Base-by-base conservation (phyloP, 805 yeast genomes). In the Metschnikowia rubicola region DNA sequence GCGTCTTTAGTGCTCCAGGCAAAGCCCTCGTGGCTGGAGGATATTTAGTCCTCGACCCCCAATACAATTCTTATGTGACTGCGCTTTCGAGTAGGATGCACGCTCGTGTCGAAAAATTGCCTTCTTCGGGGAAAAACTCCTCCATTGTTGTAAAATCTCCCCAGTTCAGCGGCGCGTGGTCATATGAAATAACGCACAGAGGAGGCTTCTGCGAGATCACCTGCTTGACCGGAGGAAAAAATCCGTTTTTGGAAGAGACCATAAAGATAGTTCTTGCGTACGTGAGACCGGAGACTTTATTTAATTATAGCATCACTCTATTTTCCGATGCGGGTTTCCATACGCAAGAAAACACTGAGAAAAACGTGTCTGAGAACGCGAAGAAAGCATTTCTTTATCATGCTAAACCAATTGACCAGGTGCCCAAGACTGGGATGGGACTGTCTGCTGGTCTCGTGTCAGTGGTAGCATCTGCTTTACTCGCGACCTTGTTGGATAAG, bases 21-120 rank as follows among this genome's bases (percentile, higher is more conserved):
- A 94, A 94, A 64, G 98, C 97, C 1, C 71, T 94, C 28, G 58
- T 94, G 10, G 97, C 94, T 0, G 99, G 99, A 15, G 99, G 99
- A 0, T 94, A 94, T 62, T 74, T 94, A 31, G 98, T 94, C 0
- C 70, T 94, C 17, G 94, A 87, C 48, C 91, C 91, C 0, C 65
- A 65, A 33, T 91, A 86, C 67, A 68, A 74, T 39, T 81, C 96
- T 0, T 86, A 84, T 62, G 96, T 88, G 3, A 83, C 92, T 10
- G 98, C 96, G 0, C 75, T 94, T 13, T 86, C 96, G 1, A 80
- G 96, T 5, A 75, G 98, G 52, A 92, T 94, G 88, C 91, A 91
- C 62, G 88, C 95, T 2, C 74, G 83, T 8, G 74, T 80, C 10
- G 26, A 54, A 29, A 39, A 50, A 7, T 19, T 35, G 9, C 42